A percentile compares a stretch with the other conserved stretches of the same genome.
Evolutionary conservation across 2,329 filamentous ascomycete species (phyloP).

Genomic region (Cladobotryum protrusum): DNA sequence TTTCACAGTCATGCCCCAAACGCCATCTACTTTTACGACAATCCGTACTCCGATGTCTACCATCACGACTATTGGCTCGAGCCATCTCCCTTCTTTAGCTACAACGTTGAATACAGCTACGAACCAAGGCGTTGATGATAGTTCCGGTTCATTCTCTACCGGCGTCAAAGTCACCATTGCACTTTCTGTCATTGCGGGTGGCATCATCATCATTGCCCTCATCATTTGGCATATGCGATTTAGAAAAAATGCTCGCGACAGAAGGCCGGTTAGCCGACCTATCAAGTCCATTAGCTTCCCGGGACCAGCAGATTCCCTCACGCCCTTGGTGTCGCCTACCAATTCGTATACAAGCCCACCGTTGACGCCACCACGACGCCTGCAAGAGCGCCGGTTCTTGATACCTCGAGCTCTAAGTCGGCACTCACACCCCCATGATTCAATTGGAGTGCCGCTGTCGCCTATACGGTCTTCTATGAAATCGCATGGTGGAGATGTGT

Average conservation of each 20-base stretch:
- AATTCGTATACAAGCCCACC: conserved; percentile 21
- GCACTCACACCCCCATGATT: background rate
- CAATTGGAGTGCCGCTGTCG: background rate
- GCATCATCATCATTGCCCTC: conserved; percentile 31
- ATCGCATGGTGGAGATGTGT: background rate
- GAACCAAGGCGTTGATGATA: background rate
- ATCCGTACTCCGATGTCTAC: background rate
- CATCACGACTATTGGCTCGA: conserved; percentile 10
- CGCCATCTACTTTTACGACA: background rate
- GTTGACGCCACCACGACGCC: conserved; percentile 41
- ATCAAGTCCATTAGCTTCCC: conserved; percentile 20
- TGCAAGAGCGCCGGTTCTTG: conserved; percentile 42
- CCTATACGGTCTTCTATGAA: background rate
- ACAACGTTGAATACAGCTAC: conserved; percentile 9
- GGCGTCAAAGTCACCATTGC: conserved; percentile 41
- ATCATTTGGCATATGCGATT: conserved; percentile 31
- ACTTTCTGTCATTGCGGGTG: conserved; percentile 34
- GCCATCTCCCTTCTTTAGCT: conserved; percentile 15
- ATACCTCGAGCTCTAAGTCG: conserved; percentile 16
- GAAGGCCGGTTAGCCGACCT: conserved; percentile 1
- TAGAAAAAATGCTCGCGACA: conserved; percentile 13
- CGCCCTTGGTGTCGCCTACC: conserved; percentile 36
- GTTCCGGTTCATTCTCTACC: conserved; percentile 23
- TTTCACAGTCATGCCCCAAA: background rate
- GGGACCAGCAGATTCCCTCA: conserved; percentile 29